phyloP scores from a whole-genome alignment of 768 basidiomycete genomes.

The Auriscalpium microsporum region DNA sequence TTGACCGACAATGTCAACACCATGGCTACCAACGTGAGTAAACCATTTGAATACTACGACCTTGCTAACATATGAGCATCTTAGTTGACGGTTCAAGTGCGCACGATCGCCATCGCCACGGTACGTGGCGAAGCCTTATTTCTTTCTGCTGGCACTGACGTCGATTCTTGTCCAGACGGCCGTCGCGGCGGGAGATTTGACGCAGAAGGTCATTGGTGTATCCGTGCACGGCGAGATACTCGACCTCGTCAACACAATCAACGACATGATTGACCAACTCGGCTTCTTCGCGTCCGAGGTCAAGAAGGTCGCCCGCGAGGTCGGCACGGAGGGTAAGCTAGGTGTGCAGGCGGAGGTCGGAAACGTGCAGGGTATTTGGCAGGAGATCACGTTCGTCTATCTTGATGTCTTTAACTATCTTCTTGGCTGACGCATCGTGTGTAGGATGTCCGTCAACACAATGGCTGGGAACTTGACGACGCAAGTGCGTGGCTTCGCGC shows the following conservation, averaged over 20 bases:
- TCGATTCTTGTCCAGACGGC: conserved; percentile 49
- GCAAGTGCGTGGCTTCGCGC: conserved; percentile 97
- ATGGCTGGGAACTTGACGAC: conserved; percentile 97
- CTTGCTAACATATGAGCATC: neutral
- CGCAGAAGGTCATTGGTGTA: conserved; percentile 87
- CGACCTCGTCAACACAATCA: conserved; percentile 95
- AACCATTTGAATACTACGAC: neutral
- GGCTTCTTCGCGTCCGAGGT: conserved; percentile 72
- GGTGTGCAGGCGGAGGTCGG: conserved; percentile 97
- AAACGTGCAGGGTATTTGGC: conserved; percentile 96
- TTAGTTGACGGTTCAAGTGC: conserved; percentile 86
- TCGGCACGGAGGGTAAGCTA: conserved; percentile 97
- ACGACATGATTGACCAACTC: conserved; percentile 70
- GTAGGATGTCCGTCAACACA: conserved; percentile 88
- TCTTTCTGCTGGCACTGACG: neutral
- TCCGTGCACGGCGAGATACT: conserved; percentile 94
- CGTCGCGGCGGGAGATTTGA: conserved; percentile 89
- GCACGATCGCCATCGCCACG: conserved; percentile 88
- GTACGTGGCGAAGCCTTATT: conserved; percentile 33
- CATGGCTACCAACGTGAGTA: conserved; percentile 83
- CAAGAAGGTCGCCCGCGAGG: conserved; percentile 94
- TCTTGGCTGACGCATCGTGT: conserved; percentile 13
- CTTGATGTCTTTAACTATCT: neutral
- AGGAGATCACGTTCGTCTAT: conserved; percentile 84
- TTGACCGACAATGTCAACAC: conserved; percentile 93